A percentile compares a stretch with the other conserved stretches of the same genome.
These are phyloP conservation scores for Gentiana dahurica DNA, from an alignment of 257 asterid genomes.

Conservation along the genomic window DNA sequence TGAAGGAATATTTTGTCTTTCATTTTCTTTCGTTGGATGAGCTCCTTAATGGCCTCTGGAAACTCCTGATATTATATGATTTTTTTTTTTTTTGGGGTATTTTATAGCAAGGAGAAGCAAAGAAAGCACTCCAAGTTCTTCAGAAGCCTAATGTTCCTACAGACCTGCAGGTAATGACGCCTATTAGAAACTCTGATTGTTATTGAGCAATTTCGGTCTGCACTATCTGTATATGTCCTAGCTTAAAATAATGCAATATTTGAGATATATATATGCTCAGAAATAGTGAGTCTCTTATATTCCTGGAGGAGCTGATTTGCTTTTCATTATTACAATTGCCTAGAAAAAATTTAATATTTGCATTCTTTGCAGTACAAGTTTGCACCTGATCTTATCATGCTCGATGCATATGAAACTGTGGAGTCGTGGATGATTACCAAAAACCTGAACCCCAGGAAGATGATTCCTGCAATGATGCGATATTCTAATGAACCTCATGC, in stretches of 20 bases:
- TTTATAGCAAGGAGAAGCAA: slow-evolving; percentile 88
- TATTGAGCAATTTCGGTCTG: slow-evolving; percentile 6
- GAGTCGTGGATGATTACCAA: slow-evolving; percentile 96
- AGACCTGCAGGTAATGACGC: slow-evolving; percentile 73
- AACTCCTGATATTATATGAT: background rate
- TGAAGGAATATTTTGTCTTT: no score
- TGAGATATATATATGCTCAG: no score
- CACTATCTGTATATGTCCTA: slow-evolving; percentile 7
- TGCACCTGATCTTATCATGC: slow-evolving; percentile 96
- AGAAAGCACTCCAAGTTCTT: slow-evolving; percentile 91
- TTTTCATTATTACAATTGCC: no score
- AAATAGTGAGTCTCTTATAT: no score
- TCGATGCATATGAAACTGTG: slow-evolving; percentile 98
- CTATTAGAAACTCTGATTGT: slow-evolving; percentile 6
- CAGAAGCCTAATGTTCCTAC: slow-evolving; percentile 84
- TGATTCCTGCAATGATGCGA: slow-evolving; percentile 99
- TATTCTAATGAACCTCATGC: slow-evolving; percentile 97
- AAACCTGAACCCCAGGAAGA: slow-evolving; percentile 84
- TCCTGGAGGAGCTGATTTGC: no score
- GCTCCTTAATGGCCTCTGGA: background rate
- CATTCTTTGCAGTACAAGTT: slow-evolving; percentile 69
- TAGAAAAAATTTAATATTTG: no score
- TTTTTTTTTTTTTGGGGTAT: slow-evolving; percentile 8
- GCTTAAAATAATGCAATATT: background rate
- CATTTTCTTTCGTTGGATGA: background rate